Conservation (phyloP, 352 stramenopile genomes). For the Halophytophthora batemanensis region DNA sequence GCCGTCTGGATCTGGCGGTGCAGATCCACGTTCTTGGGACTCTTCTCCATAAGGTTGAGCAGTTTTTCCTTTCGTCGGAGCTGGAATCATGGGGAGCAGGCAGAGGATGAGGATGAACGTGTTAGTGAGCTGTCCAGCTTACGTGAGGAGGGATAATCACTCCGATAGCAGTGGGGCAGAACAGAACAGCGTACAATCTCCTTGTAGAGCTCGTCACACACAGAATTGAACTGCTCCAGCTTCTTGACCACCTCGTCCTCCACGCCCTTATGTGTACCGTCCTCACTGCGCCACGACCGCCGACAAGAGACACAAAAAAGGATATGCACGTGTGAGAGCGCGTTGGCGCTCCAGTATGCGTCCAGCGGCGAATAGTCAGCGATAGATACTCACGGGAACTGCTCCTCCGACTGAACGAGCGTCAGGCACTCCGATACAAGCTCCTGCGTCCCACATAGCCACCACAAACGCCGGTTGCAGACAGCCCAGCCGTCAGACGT, state of each 20-base stretch:
- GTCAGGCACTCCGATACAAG: constrained; percentile 73
- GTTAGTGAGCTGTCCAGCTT: too few relatives aligned
- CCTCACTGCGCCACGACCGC: constrained; percentile 18
- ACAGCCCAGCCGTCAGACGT: too few relatives aligned
- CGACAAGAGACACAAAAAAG: background rate
- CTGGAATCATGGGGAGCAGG: constrained; percentile 26
- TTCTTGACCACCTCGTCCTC: constrained; percentile 85
- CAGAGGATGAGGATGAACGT: too few relatives aligned
- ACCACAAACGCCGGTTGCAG: background rate
- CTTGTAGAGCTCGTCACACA: constrained; percentile 87
- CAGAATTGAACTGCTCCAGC: constrained; percentile 86
- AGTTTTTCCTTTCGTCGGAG: constrained; percentile 80
- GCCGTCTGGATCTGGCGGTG: constrained; percentile 86
- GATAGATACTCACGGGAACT: constrained; percentile 42
- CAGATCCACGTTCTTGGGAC: constrained; percentile 76
- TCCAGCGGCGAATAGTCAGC: background rate
- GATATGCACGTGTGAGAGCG: background rate
- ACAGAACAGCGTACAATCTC: constrained; percentile 60
- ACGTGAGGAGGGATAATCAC: background rate
- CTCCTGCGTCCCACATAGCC: constrained; percentile 29
- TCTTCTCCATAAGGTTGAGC: constrained; percentile 84
- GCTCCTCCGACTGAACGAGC: constrained; percentile 76
- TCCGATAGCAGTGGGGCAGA: background rate
- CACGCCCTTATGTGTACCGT: constrained; percentile 28
- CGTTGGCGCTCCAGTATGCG: background rate